Evolutionary conservation across 306 rosid species (phyloP).

Genomic region (Fragaria nilgerrensis): DNA sequence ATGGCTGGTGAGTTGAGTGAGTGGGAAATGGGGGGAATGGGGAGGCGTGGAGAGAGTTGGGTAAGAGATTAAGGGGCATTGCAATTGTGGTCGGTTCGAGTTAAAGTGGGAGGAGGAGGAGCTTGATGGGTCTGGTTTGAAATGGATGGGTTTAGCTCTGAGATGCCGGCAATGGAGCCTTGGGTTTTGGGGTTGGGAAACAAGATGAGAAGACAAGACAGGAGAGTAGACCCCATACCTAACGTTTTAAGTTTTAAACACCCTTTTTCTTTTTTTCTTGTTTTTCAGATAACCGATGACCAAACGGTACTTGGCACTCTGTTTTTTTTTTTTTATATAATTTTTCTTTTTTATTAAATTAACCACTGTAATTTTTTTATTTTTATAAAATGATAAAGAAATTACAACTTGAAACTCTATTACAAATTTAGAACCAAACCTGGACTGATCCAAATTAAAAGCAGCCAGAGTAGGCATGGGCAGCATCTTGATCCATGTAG

Average conservation of each 20-base stretch:
- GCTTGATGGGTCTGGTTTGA: not conserved
- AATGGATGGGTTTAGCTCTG: not conserved
- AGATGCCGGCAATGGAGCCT: not conserved
- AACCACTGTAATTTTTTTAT: no score
- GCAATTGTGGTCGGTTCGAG: not conserved
- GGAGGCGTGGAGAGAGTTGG: conserved; percentile 32
- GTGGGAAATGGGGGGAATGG: conserved; percentile 18
- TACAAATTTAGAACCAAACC: no score
- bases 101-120: not conserved
- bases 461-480: not conserved
- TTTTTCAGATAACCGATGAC: no score
- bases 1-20: conserved; percentile 19
- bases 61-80: conserved; percentile 30
- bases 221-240: no score
- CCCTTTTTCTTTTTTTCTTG: no score
- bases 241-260: no score
- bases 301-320: rapidly evolving
- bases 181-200: not conserved
- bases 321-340: no score
- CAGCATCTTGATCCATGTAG: not conserved
- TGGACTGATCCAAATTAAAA: no score
- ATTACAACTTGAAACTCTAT: no score
- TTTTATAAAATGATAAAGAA: no score
- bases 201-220: no score
- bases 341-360: no score